phyloP scores from a whole-genome alignment of 129 eudicot species.

The Centrapalus pauciflorus region DNA sequence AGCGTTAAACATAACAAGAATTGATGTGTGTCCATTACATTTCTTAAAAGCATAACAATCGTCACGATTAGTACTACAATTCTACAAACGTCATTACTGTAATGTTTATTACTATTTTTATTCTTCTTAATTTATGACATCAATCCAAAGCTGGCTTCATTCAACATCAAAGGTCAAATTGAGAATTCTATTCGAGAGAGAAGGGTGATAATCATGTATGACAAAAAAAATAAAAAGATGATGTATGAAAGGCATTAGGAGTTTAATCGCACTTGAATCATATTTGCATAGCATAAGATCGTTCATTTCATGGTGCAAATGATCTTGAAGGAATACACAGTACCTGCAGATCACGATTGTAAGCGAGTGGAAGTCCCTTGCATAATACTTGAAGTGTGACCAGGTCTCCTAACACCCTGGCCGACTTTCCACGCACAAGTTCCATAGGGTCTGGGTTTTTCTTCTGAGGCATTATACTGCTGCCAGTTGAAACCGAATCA shows the following conservation, averaged over 20 bases:
- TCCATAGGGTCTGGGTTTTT: conserved; percentile 99
- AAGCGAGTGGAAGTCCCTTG: conserved; percentile 99
- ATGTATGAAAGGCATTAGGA: background rate
- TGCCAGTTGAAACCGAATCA: conserved; percentile 97
- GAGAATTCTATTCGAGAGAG: background rate
- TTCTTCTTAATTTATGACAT: no score
- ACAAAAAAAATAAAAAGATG: background rate
- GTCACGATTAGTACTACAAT: background rate
- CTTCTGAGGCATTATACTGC: conserved; percentile 99
- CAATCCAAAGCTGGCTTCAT: no score
- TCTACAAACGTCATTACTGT: no score
- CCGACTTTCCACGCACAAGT: conserved; percentile 94
- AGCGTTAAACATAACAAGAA: background rate
- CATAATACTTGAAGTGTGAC: conserved; percentile 91
- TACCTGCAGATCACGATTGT: conserved; percentile 98
- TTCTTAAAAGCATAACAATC: background rate
- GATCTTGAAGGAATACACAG: background rate
- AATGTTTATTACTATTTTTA: no score
- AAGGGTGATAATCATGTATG: background rate
- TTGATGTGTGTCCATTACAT: background rate
- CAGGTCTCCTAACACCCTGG: conserved; percentile 81
- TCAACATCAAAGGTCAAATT: background rate
- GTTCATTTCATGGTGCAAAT: background rate
- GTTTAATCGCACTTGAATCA: background rate
- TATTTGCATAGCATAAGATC: background rate